phyloP scores from a whole-genome alignment of 1,139 yeast genomes.

The Taphrina confusa region DNA sequence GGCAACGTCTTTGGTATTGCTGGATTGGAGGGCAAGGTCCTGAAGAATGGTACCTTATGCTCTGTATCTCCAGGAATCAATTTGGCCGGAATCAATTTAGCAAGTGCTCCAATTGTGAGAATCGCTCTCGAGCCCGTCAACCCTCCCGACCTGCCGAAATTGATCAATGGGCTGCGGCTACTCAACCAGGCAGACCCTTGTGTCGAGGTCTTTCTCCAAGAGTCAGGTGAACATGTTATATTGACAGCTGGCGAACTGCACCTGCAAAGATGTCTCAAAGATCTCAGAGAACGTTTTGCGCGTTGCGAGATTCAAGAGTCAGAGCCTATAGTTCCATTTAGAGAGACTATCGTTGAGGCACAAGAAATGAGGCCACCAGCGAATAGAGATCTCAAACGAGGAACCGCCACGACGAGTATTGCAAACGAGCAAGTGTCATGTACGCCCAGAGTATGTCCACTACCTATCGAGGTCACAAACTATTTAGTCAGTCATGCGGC shows the following conservation, averaged over 20 bases:
- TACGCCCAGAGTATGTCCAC: constrained; percentile 56
- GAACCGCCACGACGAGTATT: constrained; percentile 45
- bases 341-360: constrained; percentile 71
- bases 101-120: constrained; percentile 82
- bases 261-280: constrained; percentile 85
- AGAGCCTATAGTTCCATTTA: constrained; percentile 90
- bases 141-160: constrained; percentile 71
- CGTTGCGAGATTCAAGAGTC: constrained; percentile 83
- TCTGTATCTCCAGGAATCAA: constrained; percentile 57
- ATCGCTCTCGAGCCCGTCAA: constrained; percentile 93
- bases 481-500: constrained; percentile 56
- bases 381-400: constrained; percentile 50
- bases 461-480: constrained; percentile 56
- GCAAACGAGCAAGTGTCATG: constrained; percentile 48
- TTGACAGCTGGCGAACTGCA: constrained; percentile 97
- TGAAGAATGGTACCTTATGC: constrained; percentile 84
- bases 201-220: constrained; percentile 79
- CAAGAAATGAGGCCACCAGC: constrained; percentile 52
- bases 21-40: constrained; percentile 77
- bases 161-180: constrained; percentile 75
- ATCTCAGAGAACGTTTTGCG: constrained; percentile 86
- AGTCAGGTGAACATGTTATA: constrained; percentile 85
- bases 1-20: constrained; percentile 95
- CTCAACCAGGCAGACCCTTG: constrained; percentile 91
- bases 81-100: constrained; percentile 66